Conservation (phyloP, 352 stramenopile species). For the Saprolegnia diclina region DNA sequence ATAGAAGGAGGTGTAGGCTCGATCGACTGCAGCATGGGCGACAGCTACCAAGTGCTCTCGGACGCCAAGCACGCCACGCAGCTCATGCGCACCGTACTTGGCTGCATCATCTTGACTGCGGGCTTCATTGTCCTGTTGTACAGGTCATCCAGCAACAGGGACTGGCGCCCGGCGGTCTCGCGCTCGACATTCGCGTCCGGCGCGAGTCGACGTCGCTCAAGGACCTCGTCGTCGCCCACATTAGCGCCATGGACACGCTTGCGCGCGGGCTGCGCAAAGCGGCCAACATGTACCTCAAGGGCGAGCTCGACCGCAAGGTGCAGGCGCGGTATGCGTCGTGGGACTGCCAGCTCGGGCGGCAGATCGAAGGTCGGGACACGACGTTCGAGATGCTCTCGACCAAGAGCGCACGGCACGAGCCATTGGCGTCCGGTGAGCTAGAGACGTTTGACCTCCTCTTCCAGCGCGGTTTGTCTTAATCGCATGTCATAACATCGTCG, state of each 20-base stretch:
- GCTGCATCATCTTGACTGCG: too few relatives aligned
- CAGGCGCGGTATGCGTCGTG: constrained; percentile 65
- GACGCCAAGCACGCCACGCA: constrained; percentile 69
- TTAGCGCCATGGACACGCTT: constrained; percentile 83
- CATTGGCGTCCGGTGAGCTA: neutral
- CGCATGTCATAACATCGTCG: too few relatives aligned
- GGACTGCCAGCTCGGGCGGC: constrained; percentile 45
- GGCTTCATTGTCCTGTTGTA: too few relatives aligned
- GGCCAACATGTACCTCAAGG: constrained; percentile 59
- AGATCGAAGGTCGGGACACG: constrained; percentile 52
- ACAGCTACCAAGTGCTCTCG: constrained; percentile 84
- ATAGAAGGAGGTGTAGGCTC: constrained; percentile 67
- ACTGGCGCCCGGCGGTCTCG: constrained; percentile 62
- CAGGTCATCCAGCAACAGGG: constrained; percentile 70
- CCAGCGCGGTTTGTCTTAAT: neutral
- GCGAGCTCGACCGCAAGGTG: constrained; percentile 44
- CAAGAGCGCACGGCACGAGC: constrained; percentile 10
- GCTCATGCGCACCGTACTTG: constrained; percentile 44
- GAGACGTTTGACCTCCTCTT: neutral
- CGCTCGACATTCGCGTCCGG: constrained; percentile 84
- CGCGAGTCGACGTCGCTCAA: constrained; percentile 69
- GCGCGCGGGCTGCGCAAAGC: constrained; percentile 62
- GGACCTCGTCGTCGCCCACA: constrained; percentile 82
- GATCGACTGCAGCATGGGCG: constrained; percentile 85
- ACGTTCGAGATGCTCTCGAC: constrained; percentile 58